These are phyloP conservation scores for Leccinum subgranulosum DNA, from an alignment of 768 basidiomycete genomes.

Conservation along the genomic window DNA sequence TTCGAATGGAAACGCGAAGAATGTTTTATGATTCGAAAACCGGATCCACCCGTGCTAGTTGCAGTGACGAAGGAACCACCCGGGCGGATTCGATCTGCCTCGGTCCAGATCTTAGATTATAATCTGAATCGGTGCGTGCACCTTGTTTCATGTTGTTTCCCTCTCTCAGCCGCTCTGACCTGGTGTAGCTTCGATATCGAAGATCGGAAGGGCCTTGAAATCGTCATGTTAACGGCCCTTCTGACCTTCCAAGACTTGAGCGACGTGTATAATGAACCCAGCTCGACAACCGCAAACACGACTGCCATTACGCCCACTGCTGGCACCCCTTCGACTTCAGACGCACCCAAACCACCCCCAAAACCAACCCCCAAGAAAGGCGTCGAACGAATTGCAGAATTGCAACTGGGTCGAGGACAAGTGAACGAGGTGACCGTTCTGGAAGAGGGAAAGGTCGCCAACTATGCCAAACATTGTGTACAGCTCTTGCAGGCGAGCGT, in stretches of 20 bases:
- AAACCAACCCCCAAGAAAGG: constrained; percentile 65
- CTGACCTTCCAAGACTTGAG: constrained; percentile 75
- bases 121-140: constrained; percentile 65
- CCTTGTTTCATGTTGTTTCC: neutral
- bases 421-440: constrained; percentile 73
- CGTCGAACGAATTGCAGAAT: constrained; percentile 65
- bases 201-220: constrained; percentile 83
- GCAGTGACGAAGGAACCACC: constrained; percentile 76
- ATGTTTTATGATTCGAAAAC: constrained; percentile 80
- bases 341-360: constrained; percentile 47
- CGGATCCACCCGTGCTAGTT: constrained; percentile 83
- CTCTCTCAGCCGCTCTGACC: neutral
- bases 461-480: constrained; percentile 70
- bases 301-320: neutral
- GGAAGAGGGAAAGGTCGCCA: constrained; percentile 58
- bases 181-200: constrained; percentile 70
- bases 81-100: constrained; percentile 58
- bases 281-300: constrained; percentile 8
- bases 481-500: constrained; percentile 55
- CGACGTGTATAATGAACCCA: constrained; percentile 47
- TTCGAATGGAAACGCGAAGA: constrained; percentile 87
- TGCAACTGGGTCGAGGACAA: constrained; percentile 64
- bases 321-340: neutral
- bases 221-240: constrained; percentile 71
- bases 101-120: constrained; percentile 80